Evolutionary conservation across 1,284 basidiomycete genomes (phyloP), one percentile per base, ranked within the genome.

Genomic region (Irpex sp.): DNA sequence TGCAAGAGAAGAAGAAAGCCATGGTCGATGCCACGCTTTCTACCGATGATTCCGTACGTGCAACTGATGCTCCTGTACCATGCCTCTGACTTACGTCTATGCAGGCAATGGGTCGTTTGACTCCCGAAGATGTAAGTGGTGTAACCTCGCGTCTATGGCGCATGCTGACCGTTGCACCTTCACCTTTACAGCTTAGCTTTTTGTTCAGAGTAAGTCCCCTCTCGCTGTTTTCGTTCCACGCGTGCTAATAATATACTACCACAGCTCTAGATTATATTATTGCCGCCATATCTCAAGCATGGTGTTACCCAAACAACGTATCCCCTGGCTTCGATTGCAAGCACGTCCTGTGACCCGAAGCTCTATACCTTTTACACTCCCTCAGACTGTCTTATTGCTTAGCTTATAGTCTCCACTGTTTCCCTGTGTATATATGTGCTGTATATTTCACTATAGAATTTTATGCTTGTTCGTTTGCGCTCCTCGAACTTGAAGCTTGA

Each of bases 1-100:
- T 99, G 15, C 97, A 98, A 77, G 93, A 97, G 77, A 97, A 97
- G 81, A 97, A 97, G 76, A 87, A 87, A 47, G 89, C 89, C 0
- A 93, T 93, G 92, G 83, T 92, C 4, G 86, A 92, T 71, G 91
- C 92, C 19, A 92, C 91, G 0, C 74, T 93, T 31, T 91, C 89
- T 4, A 77, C 89, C 1, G 91, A 93, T 70, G 90, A 92, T 66
- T 87, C 87, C 15, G 40, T 44, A 44, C 8, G 40, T 44, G 26
- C 26, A 26, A 26, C 40, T 44, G 8, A 15, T 44, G 8, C 11
- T 44, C 40, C 11, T 57, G 88, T 89, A 69, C 34, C 11, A 19
- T 44, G 21, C 19, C 13, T 26, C 51, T 48, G 40, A 19, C 7
- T 13, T 44, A 71, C 61, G 70, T 72, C 64, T 71, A 17, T 60